Base-by-base conservation (phyloP, 2,329 filamentous ascomycete species). In the Colletotrichum godetiae region DNA sequence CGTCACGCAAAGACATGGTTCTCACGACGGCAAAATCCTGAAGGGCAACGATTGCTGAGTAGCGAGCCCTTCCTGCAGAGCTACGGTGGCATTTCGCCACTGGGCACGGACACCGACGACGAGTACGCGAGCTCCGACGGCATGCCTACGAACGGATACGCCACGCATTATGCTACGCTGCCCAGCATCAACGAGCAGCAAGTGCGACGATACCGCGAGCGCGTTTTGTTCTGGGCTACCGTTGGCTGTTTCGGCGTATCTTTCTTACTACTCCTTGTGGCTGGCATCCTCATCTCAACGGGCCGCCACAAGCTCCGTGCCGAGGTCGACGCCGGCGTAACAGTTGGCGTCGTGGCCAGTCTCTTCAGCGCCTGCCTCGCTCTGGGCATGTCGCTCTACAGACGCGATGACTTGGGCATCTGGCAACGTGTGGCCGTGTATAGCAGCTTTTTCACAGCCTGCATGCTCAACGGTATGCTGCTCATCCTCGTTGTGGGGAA, bases 311-410 rank as follows among this genome's bases (percentile, higher is more conserved):
- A 89, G 80, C 86, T 92, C 76, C 86, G 89, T 5, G 86, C 91
- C n/a, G 91, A 94, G 80, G 94, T 96, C 4, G 93, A 95, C 77
- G 90, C 89, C 0, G 93, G 92, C 10, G 92, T 94, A 2, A 87
- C 93, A 1, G 86, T 94, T 53, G 93, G 93, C 11, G 91, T 93
- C 19, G 87, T 93, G 37, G 86, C 89, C 35, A 93, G 92, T 75
- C 80, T 95, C 53, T 87, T 91, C 73, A 91, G 91, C 77, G 90
- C 90, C 0, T 89, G 91, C 59, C 84, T 88, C 13, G 92, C 88
- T 1, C 84, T 94, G 7, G 90, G 88, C 42, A 87, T 89, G 79
- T 87, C 89, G 75, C 79, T 92, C 13, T 88, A 88, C 63, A 86
- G 90, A 46, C 82, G 84, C 53, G 86, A 88, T 61, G 79, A 77